Base-by-base conservation (phyloP, 495 filamentous ascomycete species). In the Xylaria curta region DNA sequence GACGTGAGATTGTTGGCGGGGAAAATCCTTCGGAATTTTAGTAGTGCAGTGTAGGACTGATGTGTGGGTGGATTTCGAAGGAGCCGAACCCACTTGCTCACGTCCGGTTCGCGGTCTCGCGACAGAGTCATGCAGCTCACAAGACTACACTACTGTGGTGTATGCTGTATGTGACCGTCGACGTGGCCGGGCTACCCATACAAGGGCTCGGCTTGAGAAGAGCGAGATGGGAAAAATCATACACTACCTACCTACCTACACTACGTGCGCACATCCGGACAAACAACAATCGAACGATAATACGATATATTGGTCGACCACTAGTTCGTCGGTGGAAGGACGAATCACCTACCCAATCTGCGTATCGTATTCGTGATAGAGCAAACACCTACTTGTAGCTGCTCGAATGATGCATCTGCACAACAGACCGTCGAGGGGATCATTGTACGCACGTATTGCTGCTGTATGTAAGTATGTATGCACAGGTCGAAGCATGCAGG, bases 81-180 rank as follows among this genome's bases (percentile, higher is more conserved):
- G 38, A 47, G 28, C 62, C 44, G 62, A 68, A 68, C 36, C 66
- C 66, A 70, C 68, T 42, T 42, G 15, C 44, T 70, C 21, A 47
- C 53, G 53, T 58, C 66, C 66, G 66, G 66, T 60, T 68, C 49
- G 38, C 68, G 68, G 56, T 49, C 54, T 70, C 31, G 58, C 68
- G 46, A 60, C 54, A 47, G 44, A 60, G 36, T 17, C 58, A 59
- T 62, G 68, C 68, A 70, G 59, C 59, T 64, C 68, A 46, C 56
- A 62, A 60, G 68, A 56, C 54, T 47, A 38, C 28, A 64, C 68
- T 64, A 70, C 68, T 67, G 56, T 63, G 53, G 49, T 28, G 53
- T 56, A 51, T 56, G 38, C 65, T 67, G 65, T 67, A 56, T 33
- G 65, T 67, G 65, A 67, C 65, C 38, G 68, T 69, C 46, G 68